phyloP scores from a whole-genome alignment of 1,284 basidiomycete genomes.

The Apiotrichum domesticum region DNA sequence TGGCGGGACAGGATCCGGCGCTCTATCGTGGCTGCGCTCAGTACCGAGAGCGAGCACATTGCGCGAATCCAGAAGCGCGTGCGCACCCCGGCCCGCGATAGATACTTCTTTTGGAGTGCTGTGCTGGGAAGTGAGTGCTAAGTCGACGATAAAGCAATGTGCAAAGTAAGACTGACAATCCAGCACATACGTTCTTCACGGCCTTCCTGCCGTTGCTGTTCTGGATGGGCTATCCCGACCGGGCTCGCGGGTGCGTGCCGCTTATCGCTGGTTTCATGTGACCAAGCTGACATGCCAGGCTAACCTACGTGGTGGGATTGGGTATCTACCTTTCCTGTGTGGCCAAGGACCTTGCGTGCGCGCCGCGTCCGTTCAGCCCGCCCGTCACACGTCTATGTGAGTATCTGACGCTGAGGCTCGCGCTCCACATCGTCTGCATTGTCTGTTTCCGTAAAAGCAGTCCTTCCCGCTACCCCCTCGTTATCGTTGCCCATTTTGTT shows the following conservation, averaged over 20 bases:
- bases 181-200: conserved; percentile 89
- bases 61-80: conserved; percentile 63
- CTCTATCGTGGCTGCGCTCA: conserved; percentile 56
- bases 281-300: conserved; percentile 46
- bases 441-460: too few relatives aligned
- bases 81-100: conserved; percentile 67
- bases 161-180: too few relatives aligned
- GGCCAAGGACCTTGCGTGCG: conserved; percentile 82
- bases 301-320: conserved; percentile 65
- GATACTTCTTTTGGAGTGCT: conserved; percentile 85
- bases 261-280: neutral
- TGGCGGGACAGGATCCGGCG: conserved; percentile 66
- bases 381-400: conserved; percentile 70
- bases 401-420: conserved; percentile 7
- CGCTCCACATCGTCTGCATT: too few relatives aligned
- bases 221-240: conserved; percentile 71
- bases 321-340: conserved; percentile 82
- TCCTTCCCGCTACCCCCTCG: neutral
- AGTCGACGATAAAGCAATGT: too few relatives aligned
- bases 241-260: conserved; percentile 64
- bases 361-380: conserved; percentile 83
- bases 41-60: conserved; percentile 61
- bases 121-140: conserved; percentile 59
- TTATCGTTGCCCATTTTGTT: neutral
- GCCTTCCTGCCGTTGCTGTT: conserved; percentile 75